Percentiles rank a stretch among this genome's conserved stretches.
These are phyloP conservation scores for Sorghum bicolor DNA, from an alignment of 176 grass and related monocot genomes.

Conservation along the genomic window DNA sequence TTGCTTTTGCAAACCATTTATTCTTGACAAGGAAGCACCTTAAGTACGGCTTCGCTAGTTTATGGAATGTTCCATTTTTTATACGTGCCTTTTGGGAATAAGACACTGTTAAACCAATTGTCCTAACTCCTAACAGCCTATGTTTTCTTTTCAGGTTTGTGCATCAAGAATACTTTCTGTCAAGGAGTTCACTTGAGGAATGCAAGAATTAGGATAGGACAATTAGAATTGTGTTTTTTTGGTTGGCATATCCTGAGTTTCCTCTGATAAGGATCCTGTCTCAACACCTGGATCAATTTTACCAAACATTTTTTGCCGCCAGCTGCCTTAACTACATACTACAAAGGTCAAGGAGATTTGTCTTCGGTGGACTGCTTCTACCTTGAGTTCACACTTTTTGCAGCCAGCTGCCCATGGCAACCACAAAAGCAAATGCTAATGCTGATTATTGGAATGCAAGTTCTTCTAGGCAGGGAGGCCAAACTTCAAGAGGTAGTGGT, in stretches of 20 bases:
- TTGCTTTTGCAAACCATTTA: not conserved
- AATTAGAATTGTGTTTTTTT: conserved; percentile 8
- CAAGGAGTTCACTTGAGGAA: conserved; percentile 14
- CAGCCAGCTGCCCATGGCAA: not conserved
- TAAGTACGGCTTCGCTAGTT: not conserved
- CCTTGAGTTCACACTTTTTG: conserved; percentile 3
- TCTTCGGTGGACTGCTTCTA: not conserved
- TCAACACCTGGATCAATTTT: not conserved
- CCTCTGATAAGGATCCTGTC: conserved; percentile 12
- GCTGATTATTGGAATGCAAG: not conserved
- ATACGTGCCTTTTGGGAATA: not conserved
- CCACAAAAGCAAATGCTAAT: not conserved
- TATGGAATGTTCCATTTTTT: not conserved
- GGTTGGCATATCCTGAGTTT: conserved; percentile 26
- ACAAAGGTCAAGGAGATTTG: not conserved
- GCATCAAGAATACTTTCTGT: not conserved
- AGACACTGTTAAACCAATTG: not conserved
- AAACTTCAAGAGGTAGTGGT: not conserved
- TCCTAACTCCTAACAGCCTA: not conserved
- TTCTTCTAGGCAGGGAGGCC: not conserved
- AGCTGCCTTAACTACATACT: not conserved
- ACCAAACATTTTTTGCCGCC: not conserved
- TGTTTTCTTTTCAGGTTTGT: conserved; percentile 27
- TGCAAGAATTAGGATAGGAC: conserved; percentile 31
- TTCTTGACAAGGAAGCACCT: not conserved